Evolutionary conservation across 305 asterid species (phyloP), one percentile per base, ranked within the genome.

Genomic region (Salvia sclarea): DNA sequence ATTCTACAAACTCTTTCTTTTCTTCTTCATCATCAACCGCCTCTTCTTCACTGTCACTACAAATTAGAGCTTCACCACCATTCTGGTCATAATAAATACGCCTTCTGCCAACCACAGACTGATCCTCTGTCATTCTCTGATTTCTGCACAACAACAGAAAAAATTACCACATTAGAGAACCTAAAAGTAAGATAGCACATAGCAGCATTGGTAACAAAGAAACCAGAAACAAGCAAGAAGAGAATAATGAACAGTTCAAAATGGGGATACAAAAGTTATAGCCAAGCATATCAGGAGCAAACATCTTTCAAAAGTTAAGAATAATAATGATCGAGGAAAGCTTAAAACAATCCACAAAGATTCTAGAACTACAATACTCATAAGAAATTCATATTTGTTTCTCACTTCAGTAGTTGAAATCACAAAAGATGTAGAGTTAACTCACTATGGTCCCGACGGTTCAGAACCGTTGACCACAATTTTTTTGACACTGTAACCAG

Each of bases 11-110:
- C 75, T 84, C 98, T 78, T 75, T 86, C 85, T 91, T 91, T 71
- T 86, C 95, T 64, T 89, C 96, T 78, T 87, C 96, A 62, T 85
- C 93, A 0, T 89, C 97, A 66, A 66, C 80, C 4, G 84, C 77
- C 76, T 95, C 99, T 76, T 95, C 99, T 79, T 95, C 99, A 52
- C 97, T 91, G 48, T 95, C 99, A 79, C 99, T 95, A 73, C 94
- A 88, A 76, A 95, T 89, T 49, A 95, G 88, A 71, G 99, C 92
- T 84, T 95, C 99, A 0, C 99, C 98, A 24, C 95, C 92, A 79
- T 61, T 84, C 72, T 84, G 95, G 59, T 86, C 99, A 79, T 95
- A 95, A 79, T 95, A 95, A 58, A 95, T 95, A 81, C 99, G 87
- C 74, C 98, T 88, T 79, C 98, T 87, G 64, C 99, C 98, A 40